These are phyloP conservation scores for Macrolepiota dolichaula DNA, from an alignment of 768 basidiomycete genomes.

Conservation along the genomic window DNA sequence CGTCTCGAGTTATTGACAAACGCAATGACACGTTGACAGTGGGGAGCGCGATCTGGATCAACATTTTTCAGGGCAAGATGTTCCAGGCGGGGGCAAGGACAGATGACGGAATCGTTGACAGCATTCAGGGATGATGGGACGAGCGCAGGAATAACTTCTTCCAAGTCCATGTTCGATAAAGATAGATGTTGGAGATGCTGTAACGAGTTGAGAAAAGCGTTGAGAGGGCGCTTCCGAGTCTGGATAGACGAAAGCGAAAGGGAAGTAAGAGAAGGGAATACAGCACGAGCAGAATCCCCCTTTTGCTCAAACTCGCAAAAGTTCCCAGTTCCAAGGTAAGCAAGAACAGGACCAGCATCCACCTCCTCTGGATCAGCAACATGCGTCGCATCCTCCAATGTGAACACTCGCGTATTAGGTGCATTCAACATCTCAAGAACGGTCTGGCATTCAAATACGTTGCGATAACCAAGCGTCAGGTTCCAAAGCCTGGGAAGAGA, in stretches of 20 bases:
- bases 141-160: slow-evolving; percentile 12
- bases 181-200: slow-evolving; percentile 7
- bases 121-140: slow-evolving; percentile 17
- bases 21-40: slow-evolving; percentile 28
- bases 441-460: slow-evolving; percentile 31
- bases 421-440: slow-evolving; percentile 40
- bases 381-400: slow-evolving; percentile 43
- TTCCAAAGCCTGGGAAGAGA: slow-evolving; percentile 34
- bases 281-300: slow-evolving; percentile 8
- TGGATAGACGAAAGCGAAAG: slow-evolving; percentile 9
- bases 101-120: slow-evolving; percentile 19
- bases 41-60: slow-evolving; percentile 27
- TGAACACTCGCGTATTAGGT: slow-evolving; percentile 32
- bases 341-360: slow-evolving; percentile 36
- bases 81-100: slow-evolving; percentile 32
- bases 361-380: slow-evolving; percentile 36
- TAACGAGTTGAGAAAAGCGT: slow-evolving; percentile 12
- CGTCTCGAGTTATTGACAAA: slow-evolving; percentile 30
- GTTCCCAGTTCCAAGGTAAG: slow-evolving; percentile 33
- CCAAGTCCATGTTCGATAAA: slow-evolving; percentile 9
- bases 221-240: slow-evolving; percentile 12
- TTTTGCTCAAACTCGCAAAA: slow-evolving; percentile 18
- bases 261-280: slow-evolving; percentile 3
- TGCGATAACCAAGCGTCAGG: slow-evolving; percentile 43
- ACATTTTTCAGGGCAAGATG: slow-evolving; percentile 33